A percentile compares a stretch with the other conserved stretches of the same genome.
Conservation (phyloP, 2,329 filamentous ascomycete species). For the Moelleriella libera region DNA sequence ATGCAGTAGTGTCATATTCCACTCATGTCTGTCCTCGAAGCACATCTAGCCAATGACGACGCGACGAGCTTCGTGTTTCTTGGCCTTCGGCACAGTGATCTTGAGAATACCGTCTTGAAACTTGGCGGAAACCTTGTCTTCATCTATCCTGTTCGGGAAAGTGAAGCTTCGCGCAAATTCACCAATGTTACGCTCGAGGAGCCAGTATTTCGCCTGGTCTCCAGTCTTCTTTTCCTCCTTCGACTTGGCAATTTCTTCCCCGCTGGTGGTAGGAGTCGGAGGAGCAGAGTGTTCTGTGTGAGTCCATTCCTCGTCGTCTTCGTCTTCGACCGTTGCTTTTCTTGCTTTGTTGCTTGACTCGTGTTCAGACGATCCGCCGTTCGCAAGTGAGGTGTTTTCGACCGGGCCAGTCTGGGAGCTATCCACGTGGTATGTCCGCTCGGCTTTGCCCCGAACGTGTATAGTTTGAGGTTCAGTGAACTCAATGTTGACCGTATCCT, state of each 20-base stretch:
- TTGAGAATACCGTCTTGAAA: conserved; percentile 53
- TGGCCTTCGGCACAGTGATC: conserved; percentile 51
- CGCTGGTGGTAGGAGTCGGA: conserved; percentile 4
- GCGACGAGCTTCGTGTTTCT: conserved; percentile 40
- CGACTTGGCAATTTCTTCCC: conserved; percentile 8
- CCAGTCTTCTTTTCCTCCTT: conserved; percentile 16
- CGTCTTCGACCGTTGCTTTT: conserved; percentile 55
- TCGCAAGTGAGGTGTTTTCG: conserved; percentile 21
- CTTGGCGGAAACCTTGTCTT: conserved; percentile 43
- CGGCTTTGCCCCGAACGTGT: conserved; percentile 53
- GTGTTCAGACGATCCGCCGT: conserved; percentile 25
- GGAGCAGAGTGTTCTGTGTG: conserved; percentile 5
- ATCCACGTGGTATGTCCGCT: conserved; percentile 46
- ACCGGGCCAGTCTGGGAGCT: conserved; percentile 32
- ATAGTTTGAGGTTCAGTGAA: conserved; percentile 67
- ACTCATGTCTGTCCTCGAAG: no score
- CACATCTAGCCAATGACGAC: conserved; percentile 34
- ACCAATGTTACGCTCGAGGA: conserved; percentile 50
- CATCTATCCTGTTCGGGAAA: conserved; percentile 51
- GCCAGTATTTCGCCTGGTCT: conserved; percentile 52
- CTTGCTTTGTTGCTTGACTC: conserved; percentile 26
- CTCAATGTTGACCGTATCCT: conserved; percentile 63
- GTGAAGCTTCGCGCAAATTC: conserved; percentile 55
- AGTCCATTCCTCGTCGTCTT: conserved; percentile 18
- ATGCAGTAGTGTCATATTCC: conserved; percentile 3